Base-by-base conservation (phyloP, 2,329 filamentous ascomycete species). In the Cladosporium phlei region DNA sequence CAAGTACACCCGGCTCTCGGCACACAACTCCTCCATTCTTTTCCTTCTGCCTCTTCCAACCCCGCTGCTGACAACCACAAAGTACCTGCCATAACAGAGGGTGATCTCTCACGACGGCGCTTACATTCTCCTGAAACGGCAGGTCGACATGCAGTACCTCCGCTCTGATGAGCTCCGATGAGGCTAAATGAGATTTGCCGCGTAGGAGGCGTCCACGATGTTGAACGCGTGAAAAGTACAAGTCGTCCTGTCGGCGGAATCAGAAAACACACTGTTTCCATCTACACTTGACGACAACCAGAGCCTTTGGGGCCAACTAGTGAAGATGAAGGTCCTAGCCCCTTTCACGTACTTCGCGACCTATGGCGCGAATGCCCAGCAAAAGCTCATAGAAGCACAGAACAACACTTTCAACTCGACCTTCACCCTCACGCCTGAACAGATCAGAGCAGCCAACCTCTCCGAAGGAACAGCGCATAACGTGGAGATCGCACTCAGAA, bases 351-450 rank as follows among this genome's bases (percentile, higher is more conserved):
- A 16, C 8, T 22, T 38, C 14, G 35, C 35, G 10, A 22, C 35
- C 19, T 17, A 16, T 2, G 35, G 21, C 7, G 35, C 35, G 17
- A 11, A 16, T 2, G 35, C 35, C 7, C 35, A 38, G 7, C 21
- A 21, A 9, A 21, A 38, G 19, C 9, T 38, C 11, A n/a, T n/a
- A n/a, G 11, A 38, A 22, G 9, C 35, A 9, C 57, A 60, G 37
- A 59, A 45, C 45, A 47, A 52, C 38, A 57, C 51, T 9, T 60
- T 51, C 47, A 60, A 61, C 45, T 57, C 55, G 9, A 55, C 49
- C 17, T 58, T 58, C 28, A 33, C 50, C 14, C 38, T 59, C 19
- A 52, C 38, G 5, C 12, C 17, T 1, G 39, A 47, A 14, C 57
- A 60, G 29, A 60, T 59, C 25, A 5, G 35, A 12, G 24, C 34